A percentile compares a stretch with the other conserved stretches of the same genome.
These are phyloP conservation scores for Cystofilobasidium bisporidii DNA, from an alignment of 768 basidiomycete species.

Conservation along the genomic window DNA sequence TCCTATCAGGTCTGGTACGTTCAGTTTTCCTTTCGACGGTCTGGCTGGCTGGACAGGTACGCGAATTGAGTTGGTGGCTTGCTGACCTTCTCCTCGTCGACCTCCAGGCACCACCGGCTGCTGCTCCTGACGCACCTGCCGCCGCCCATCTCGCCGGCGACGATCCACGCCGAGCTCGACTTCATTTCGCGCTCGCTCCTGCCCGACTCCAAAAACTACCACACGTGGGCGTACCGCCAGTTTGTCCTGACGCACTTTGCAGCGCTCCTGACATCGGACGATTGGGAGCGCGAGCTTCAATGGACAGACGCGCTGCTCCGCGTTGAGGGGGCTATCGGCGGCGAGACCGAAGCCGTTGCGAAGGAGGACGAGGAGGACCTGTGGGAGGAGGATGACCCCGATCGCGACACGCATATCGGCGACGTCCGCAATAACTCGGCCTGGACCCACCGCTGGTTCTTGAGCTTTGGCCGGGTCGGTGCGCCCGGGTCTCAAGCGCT, in stretches of 20 bases:
- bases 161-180: constrained; percentile 51
- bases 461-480: constrained; percentile 54
- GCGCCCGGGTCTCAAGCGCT: constrained; percentile 49
- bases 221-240: constrained; percentile 97
- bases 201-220: constrained; percentile 89
- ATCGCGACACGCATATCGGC: constrained; percentile 53
- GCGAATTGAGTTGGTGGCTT: too few relatives aligned
- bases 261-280: constrained; percentile 26
- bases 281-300: constrained; percentile 35
- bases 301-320: constrained; percentile 39
- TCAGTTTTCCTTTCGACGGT: too few relatives aligned
- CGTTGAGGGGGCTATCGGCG: neutral
- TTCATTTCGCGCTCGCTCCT: constrained; percentile 67
- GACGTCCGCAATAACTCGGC: constrained; percentile 95
- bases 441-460: constrained; percentile 88
- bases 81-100: neutral
- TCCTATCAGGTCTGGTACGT: constrained; percentile 98
- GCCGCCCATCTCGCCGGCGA: constrained; percentile 35
- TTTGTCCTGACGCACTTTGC: constrained; percentile 78
- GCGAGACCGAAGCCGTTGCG: neutral
- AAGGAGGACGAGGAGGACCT: constrained; percentile 41
- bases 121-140: constrained; percentile 40
- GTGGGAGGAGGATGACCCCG: constrained; percentile 56
- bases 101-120: constrained; percentile 43
- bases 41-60: too few relatives aligned